Conservation (phyloP, 805 yeast species). For the Priceomyces medius region DNA sequence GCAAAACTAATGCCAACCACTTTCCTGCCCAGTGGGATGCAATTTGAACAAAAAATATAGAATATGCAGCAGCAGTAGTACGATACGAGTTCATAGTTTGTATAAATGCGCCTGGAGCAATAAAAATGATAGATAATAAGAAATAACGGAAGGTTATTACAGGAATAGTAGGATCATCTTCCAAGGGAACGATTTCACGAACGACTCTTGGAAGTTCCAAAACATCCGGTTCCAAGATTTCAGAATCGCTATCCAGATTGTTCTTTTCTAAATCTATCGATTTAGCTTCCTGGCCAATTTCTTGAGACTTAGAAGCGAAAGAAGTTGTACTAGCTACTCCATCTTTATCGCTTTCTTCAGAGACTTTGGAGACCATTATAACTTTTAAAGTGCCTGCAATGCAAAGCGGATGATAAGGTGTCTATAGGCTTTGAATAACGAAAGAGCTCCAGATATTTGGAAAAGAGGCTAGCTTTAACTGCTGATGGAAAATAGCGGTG, state of each 20-base stretch:
- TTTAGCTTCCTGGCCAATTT: neutral
- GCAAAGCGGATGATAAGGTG: no score
- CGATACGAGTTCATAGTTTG: slow-evolving; percentile 43
- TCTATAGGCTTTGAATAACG: no score
- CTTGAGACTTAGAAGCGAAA: neutral
- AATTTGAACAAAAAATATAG: slow-evolving; percentile 52
- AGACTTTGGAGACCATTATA: neutral
- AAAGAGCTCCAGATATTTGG: no score
- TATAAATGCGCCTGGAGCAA: slow-evolving; percentile 43
- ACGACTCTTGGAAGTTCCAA: slow-evolving; percentile 30
- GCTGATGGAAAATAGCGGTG: no score
- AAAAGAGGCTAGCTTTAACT: no score
- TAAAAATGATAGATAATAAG: slow-evolving; percentile 31
- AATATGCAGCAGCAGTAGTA: slow-evolving; percentile 49
- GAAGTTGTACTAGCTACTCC: neutral
- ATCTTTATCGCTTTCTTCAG: neutral
- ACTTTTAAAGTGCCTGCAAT: no score
- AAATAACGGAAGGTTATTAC: slow-evolving; percentile 38
- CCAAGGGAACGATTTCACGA: slow-evolving; percentile 35
- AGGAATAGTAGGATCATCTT: slow-evolving; percentile 40
- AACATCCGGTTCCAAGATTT: slow-evolving; percentile 19
- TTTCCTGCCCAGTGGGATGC: slow-evolving; percentile 48
- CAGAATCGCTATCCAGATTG: slow-evolving; percentile 1
- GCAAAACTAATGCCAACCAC: slow-evolving; percentile 43
- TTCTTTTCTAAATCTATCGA: slow-evolving; percentile 4